These are phyloP conservation scores for Colletotrichum karsti DNA, from an alignment of 2,329 filamentous ascomycete species.

Conservation along the genomic window DNA sequence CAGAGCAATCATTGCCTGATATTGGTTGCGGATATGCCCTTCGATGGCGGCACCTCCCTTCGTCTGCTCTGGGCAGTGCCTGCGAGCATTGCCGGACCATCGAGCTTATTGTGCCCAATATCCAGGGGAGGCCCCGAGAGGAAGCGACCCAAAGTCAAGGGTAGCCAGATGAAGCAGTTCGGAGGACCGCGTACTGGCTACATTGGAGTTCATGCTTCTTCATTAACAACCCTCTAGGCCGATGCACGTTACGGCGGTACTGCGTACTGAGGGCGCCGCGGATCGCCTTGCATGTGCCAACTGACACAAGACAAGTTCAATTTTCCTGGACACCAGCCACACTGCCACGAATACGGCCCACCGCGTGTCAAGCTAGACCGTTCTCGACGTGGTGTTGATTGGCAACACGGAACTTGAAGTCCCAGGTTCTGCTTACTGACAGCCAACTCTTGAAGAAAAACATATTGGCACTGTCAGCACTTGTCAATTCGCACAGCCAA, in stretches of 20 bases:
- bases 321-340: slow-evolving; percentile 14
- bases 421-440: slow-evolving; percentile 5
- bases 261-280: neutral
- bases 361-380: neutral
- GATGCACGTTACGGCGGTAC: neutral
- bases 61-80: neutral
- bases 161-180: neutral
- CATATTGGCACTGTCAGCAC: slow-evolving; percentile 1
- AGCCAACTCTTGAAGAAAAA: neutral
- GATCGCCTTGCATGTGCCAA: neutral
- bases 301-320: neutral
- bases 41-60: neutral
- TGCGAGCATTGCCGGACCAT: neutral
- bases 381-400: neutral
- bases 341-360: slow-evolving; percentile 17
- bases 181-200: neutral
- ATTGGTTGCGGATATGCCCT: neutral
- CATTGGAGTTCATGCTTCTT: neutral
- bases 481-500: neutral
- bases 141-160: neutral
- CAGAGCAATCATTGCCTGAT: neutral
- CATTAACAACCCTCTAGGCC: neutral
- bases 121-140: slow-evolving; percentile 6
- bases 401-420: neutral
- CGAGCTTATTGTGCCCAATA: slow-evolving; percentile 6